Evolutionary conservation across 2,329 filamentous ascomycete species (phyloP), one percentile per base, ranked within the genome.

Genomic region (Rutstroemia sp.): DNA sequence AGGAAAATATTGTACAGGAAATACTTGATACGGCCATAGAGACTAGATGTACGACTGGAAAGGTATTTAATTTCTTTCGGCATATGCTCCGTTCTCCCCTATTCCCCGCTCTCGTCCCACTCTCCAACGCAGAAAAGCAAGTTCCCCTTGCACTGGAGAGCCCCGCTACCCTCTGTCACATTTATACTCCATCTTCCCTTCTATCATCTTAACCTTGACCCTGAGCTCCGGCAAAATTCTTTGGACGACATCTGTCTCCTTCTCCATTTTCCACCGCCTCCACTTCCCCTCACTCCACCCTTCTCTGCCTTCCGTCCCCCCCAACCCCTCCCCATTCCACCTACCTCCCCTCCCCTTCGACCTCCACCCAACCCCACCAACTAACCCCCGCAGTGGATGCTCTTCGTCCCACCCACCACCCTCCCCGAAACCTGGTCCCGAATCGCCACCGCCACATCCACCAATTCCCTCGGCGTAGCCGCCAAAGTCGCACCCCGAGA

Each of bases 381-480:
- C 2, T 37, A 38, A 86, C 80, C 91, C 9, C 9, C 12, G 16
- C 38, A 87, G 82, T 92, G 88, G 88, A 87, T 92, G 83, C 68
- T 92, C 1, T 91, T 90, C 62, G 80, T 79, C 12, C 64, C 72
- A 0, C 67, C 73, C 0, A 67, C 72, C 7, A 73, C 81, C 30
- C 78, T 90, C 16, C 77, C 87, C 61, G 75, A 76, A 3, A 72
- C 81, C 5, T 92, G 90, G 91, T 75, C 72, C 5, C 44, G 44
- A 21, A 46, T 46, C 17, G 73, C 76, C 8, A 76, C 95, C 9
- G 87, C 84, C 4, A 77, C 76, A 51, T 87, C 82, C 2, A 88
- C 88, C 0, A 84, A 86, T 58, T 78, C 87, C 61, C 78, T 95
- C 2, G 90, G 90, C 0, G 79, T 83, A 41, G 78, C 75, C 1